Conservation (phyloP, 1,284 basidiomycete species). For the Gomphus sp. region DNA sequence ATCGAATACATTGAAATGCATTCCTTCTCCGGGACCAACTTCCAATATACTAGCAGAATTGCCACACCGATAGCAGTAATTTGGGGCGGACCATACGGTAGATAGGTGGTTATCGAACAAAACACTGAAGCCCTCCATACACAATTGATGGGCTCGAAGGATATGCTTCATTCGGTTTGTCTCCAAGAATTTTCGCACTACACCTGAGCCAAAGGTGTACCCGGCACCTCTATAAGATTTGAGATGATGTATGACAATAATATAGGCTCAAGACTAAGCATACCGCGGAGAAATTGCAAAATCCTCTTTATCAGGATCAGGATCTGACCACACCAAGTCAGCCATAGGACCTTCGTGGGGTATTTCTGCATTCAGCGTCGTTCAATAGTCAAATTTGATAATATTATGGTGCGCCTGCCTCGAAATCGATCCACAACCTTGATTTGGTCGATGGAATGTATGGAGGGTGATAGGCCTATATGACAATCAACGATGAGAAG, state of each 20-base stretch:
- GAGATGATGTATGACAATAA: conserved; percentile 7
- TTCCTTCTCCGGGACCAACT: conserved; percentile 82
- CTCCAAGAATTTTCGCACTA: conserved; percentile 96
- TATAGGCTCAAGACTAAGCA: conserved; percentile 16
- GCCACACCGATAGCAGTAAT: conserved; percentile 97
- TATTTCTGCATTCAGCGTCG: conserved; percentile 57
- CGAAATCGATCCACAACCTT: conserved; percentile 98
- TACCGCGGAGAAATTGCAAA: conserved; percentile 97
- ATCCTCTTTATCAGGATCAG: conserved; percentile 97
- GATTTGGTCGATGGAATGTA: conserved; percentile 99
- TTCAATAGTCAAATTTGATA: conserved; percentile 7
- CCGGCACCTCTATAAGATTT: conserved; percentile 74
- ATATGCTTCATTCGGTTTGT: conserved; percentile 97
- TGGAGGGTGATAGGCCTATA: conserved; percentile 87
- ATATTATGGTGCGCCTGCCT: conserved; percentile 36
- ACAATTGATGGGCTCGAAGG: conserved; percentile 95
- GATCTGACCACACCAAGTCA: conserved; percentile 99
- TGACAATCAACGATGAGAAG: conserved; percentile 7
- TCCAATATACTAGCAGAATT: conserved; percentile 96
- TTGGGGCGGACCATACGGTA: conserved; percentile 98
- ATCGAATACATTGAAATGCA: conserved; percentile 98
- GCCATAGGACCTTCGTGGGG: conserved; percentile 99
- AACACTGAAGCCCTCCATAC: conserved; percentile 97
- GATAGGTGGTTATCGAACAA: conserved; percentile 92
- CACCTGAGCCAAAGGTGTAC: conserved; percentile 97